phyloP scores from a whole-genome alignment of 2,329 filamentous ascomycete species.

The Delphinella strobiligena region DNA sequence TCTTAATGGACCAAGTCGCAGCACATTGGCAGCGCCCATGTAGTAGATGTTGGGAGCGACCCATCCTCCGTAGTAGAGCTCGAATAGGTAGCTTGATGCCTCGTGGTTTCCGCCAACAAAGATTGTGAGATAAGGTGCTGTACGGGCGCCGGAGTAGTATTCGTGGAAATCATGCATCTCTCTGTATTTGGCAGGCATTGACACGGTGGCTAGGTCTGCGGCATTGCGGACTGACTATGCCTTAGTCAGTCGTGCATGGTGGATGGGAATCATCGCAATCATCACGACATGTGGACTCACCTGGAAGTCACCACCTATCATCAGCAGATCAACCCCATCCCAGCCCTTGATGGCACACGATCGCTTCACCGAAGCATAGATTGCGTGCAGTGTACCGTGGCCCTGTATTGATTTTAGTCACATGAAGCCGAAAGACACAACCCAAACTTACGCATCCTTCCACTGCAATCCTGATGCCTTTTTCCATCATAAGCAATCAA shows the following conservation, averaged over 20 bases:
- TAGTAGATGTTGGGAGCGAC: conserved; percentile 96
- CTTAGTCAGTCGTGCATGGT: no score
- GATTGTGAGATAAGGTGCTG: conserved; percentile 77
- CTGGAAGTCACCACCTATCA: conserved; percentile 95
- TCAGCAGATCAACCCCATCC: conserved; percentile 74
- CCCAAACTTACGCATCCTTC: conserved; percentile 64
- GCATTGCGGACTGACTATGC: conserved; percentile 72
- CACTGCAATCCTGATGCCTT: conserved; percentile 61
- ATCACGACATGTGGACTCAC: conserved; percentile 35
- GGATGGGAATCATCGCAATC: no score
- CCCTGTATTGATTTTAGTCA: conserved; percentile 43
- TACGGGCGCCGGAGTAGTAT: conserved; percentile 72
- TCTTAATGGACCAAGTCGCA: conserved; percentile 70
- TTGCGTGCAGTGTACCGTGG: conserved; percentile 82
- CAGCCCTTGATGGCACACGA: conserved; percentile 61
- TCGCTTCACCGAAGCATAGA: conserved; percentile 66
- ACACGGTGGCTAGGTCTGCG: conserved; percentile 76
- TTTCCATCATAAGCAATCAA: conserved; percentile 5
- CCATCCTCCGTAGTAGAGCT: conserved; percentile 95
- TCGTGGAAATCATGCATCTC: conserved; percentile 83
- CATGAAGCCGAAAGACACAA: conserved; percentile 3
- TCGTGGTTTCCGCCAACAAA: conserved; percentile 96
- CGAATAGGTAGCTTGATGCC: conserved; percentile 77
- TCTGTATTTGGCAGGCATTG: conserved; percentile 79
- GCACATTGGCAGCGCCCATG: conserved; percentile 79